Percentiles rank a stretch among this genome's conserved stretches.
phyloP scores from a whole-genome alignment of 129 eudicot genomes.

The Lactuca sativa region DNA sequence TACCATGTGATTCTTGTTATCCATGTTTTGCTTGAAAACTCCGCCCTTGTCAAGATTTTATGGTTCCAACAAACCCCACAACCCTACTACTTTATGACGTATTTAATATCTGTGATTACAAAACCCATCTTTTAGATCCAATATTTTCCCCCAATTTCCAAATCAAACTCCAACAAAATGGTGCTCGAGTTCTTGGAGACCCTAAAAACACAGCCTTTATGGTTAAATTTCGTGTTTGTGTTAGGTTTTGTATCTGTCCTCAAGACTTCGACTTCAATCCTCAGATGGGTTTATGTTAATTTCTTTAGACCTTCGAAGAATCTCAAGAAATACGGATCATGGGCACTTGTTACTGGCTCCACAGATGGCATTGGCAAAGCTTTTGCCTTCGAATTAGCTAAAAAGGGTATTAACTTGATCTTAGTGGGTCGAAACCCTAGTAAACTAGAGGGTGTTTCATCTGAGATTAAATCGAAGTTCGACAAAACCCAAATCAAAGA shows the following conservation, averaged over 20 bases:
- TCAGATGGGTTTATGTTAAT: slow-evolving; percentile 77
- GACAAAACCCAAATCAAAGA: slow-evolving; percentile 51
- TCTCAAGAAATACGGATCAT: slow-evolving; percentile 89
- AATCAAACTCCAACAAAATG: slow-evolving; percentile 24
- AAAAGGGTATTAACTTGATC: slow-evolving; percentile 64
- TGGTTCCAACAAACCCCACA: slow-evolving; percentile 31
- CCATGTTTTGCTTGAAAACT: slow-evolving; percentile 9
- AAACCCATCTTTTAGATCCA: slow-evolving; percentile 31
- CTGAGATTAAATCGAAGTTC: slow-evolving; percentile 51
- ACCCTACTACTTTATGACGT: not conserved
- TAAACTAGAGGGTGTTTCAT: slow-evolving; percentile 57
- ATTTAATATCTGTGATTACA: slow-evolving; percentile 10
- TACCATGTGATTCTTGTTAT: slow-evolving; percentile 4
- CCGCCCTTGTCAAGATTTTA: slow-evolving; percentile 19
- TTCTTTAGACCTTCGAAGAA: slow-evolving; percentile 78
- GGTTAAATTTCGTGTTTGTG: slow-evolving; percentile 47
- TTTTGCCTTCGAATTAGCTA: slow-evolving; percentile 85
- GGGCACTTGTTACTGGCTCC: slow-evolving; percentile 95
- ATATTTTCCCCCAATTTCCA: slow-evolving; percentile 15
- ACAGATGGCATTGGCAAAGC: slow-evolving; percentile 96
- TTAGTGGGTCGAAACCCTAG: slow-evolving; percentile 86
- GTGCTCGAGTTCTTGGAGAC: slow-evolving; percentile 34
- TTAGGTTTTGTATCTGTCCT: slow-evolving; percentile 49
- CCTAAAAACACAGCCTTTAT: slow-evolving; percentile 67
- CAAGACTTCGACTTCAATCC: slow-evolving; percentile 43